Conservation (phyloP, 768 basidiomycete genomes). For the Phanerochaete carnosa region DNA sequence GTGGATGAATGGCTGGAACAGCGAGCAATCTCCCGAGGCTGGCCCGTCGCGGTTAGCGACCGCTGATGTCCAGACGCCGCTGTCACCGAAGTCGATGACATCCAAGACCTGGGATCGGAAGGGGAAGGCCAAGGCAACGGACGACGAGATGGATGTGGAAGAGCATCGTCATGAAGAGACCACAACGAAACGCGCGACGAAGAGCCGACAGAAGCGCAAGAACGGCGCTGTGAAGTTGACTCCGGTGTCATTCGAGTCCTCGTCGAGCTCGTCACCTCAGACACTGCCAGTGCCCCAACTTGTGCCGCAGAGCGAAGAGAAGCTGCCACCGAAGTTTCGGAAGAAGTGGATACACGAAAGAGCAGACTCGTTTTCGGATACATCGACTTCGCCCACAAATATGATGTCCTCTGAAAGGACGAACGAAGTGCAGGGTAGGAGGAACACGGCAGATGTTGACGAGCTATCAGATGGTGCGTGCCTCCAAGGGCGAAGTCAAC, state of each 20-base stretch:
- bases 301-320: slow-evolving; percentile 24
- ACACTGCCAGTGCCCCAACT: background rate
- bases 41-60: slow-evolving; percentile 12
- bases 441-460: background rate
- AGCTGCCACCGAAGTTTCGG: slow-evolving; percentile 63
- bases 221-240: slow-evolving; percentile 1
- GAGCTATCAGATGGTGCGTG: background rate
- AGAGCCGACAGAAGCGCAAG: background rate
- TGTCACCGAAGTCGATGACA: slow-evolving; percentile 1
- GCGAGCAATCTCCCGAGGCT: slow-evolving; percentile 6
- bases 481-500: background rate
- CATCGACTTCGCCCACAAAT: slow-evolving; percentile 13
- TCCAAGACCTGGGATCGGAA: slow-evolving; percentile 20
- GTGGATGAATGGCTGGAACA: background rate
- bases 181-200: background rate
- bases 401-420: background rate
- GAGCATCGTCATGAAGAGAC: background rate
- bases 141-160: slow-evolving; percentile 18
- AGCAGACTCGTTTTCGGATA: slow-evolving; percentile 20
- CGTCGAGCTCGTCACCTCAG: background rate
- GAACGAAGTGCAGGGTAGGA: background rate
- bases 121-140: slow-evolving; percentile 26
- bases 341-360: slow-evolving; percentile 38
- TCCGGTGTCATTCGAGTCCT: background rate
- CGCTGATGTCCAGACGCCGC: background rate